Evolutionary conservation across 2,329 filamentous ascomycete species (phyloP).

Genomic region (Paecilomyces niveus): DNA sequence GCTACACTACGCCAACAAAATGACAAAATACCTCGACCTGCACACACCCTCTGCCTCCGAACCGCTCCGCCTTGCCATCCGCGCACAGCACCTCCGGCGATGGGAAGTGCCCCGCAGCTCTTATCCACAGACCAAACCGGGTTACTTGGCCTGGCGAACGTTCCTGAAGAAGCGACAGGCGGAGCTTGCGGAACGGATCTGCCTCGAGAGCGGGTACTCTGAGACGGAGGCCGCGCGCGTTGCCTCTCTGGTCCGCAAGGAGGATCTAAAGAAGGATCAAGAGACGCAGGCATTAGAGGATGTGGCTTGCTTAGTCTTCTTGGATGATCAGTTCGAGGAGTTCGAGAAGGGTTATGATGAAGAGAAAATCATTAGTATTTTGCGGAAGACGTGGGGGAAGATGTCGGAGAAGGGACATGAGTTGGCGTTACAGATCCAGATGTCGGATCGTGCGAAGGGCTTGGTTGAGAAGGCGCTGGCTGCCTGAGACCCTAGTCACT

Average conservation of each 20-base stretch:
- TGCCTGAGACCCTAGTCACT: conserved; percentile 17
- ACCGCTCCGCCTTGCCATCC: conserved; percentile 65
- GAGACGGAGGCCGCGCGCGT: conserved; percentile 54
- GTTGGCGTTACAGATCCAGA: conserved; percentile 58
- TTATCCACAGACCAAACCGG: conserved; percentile 66
- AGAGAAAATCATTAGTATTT: conserved; percentile 65
- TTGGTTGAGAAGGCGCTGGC: conserved; percentile 58
- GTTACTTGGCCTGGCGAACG: conserved; percentile 74
- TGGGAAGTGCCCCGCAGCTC: conserved; percentile 73
- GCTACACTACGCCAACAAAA: conserved; percentile 72
- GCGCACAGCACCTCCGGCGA: conserved; percentile 76
- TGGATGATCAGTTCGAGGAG: conserved; percentile 78
- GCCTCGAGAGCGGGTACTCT: conserved; percentile 44
- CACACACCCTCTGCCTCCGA: conserved; percentile 58
- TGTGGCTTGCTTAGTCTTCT: conserved; percentile 77
- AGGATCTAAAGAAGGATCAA: conserved; percentile 52
- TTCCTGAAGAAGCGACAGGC: conserved; percentile 67
- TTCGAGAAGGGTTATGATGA: conserved; percentile 70
- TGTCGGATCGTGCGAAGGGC: conserved; percentile 55
- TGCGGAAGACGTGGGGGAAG: conserved; percentile 70
- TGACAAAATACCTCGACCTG: conserved; percentile 64
- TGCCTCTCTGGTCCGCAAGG: conserved; percentile 69
- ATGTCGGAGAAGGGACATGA: conserved; percentile 59
- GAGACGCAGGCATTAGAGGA: conserved; percentile 71
- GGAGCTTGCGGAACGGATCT: conserved; percentile 50